Base-by-base conservation (phyloP, 2,329 filamentous ascomycete genomes). In the Coniochaeta hoffmannii region DNA sequence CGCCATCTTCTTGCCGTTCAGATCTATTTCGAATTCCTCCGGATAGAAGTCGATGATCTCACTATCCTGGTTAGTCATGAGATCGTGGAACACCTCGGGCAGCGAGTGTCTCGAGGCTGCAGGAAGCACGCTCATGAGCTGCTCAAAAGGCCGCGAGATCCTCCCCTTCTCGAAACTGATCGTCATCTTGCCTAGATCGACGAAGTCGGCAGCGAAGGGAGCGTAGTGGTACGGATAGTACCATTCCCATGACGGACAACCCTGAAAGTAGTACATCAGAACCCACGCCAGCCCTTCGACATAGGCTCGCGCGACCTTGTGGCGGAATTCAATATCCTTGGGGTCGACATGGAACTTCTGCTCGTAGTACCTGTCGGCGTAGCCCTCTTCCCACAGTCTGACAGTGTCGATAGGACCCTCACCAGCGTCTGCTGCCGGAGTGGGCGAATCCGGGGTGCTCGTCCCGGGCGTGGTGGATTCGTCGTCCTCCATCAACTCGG, bases 191-290 rank as follows among this genome's bases (percentile, higher is more conserved):
- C 79, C 82, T 49, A 99, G 78, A 55, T 92, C 86, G 57, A 88
- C 86, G 69, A 99, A 99, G 70, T 99, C 94, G 53, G 91, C 89
- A 2, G 94, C 94, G 68, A 99, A 99, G 3, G 95, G 94, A 1
- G 94, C 95, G 68, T 99, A 99, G 68, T 99, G 94, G 66, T 97
- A 96, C 0, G 94, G 94, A 67, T 97, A 99, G 69, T 94, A 99
- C 94, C 94, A 99, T 53, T 93, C 95, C 94, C 95, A 99, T 0
- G 91, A 97, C 22, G 94, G 91, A 65, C 94, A 99, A 26, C 94
- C 94, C 71, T 99, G 94, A 71, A 97, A 96, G 70, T 99, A 99
- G 72, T 99, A 99, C 34, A 92, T 78, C 53, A 99, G 76, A 36
- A 99, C 94, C 94, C 95, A 99, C 22, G 88, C 88, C 10, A 99